Evolutionary conservation across 148 eudicot genomes (phyloP).

Genomic region (Polygonum maritimum): DNA sequence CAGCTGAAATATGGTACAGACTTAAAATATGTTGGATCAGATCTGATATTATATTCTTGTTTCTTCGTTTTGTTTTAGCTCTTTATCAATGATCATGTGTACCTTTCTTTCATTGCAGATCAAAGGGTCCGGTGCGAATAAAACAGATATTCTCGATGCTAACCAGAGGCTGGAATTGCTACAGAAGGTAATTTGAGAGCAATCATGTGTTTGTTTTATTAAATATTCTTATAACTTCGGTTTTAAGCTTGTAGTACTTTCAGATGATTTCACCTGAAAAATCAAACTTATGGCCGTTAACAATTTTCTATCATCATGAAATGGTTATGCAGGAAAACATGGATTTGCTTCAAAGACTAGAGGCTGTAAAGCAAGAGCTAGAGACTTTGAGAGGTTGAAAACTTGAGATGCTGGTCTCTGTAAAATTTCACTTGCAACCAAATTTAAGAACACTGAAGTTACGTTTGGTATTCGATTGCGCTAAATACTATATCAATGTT

Average conservation of each 20-base stretch:
- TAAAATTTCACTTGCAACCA: neutral
- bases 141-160: conserved; percentile 18
- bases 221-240: neutral
- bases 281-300: neutral
- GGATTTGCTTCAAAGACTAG: conserved; percentile 53
- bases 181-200: conserved; percentile 37
- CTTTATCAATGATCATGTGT: neutral
- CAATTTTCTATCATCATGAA: too few species aligned
- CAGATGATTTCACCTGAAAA: neutral
- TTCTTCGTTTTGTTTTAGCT: neutral
- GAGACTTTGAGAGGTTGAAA: conserved; percentile 63
- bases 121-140: conserved; percentile 26
- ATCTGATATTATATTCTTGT: neutral
- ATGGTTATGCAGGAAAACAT: conserved; percentile 43
- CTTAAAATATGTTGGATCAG: neutral
- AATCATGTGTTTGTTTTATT: neutral
- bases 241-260: neutral
- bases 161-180: conserved; percentile 41
- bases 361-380: conserved; percentile 54
- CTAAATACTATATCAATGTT: neutral
- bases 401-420: conserved; percentile 21
- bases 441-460: neutral
- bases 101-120: conserved; percentile 21
- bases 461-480: neutral
- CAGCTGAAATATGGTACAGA: neutral